phyloP scores from a whole-genome alignment of 352 stramenopile species.

The Phytophthora boehmeriae region DNA sequence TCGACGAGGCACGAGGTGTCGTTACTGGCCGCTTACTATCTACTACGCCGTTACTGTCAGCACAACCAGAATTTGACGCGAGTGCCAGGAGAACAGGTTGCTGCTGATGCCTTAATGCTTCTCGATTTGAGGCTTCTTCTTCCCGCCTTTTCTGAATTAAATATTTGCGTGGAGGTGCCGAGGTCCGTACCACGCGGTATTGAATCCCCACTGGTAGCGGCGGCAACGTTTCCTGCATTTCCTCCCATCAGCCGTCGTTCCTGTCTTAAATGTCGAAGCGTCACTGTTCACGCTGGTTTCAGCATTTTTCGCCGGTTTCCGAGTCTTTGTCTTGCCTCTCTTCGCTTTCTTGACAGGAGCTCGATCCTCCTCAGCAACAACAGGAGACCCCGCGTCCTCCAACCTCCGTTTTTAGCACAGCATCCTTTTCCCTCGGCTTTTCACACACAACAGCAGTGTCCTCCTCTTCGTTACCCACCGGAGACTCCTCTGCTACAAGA shows the following conservation, averaged over 20 bases:
- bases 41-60: constrained; percentile 15
- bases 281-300: background rate
- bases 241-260: background rate
- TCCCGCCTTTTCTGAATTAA: constrained; percentile 45
- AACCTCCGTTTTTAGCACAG: constrained; percentile 33
- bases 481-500: constrained; percentile 3
- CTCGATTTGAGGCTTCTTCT: constrained; percentile 31
- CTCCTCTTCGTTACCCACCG: constrained; percentile 17
- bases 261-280: background rate
- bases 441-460: constrained; percentile 10
- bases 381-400: constrained; percentile 11
- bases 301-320: constrained; percentile 2
- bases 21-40: constrained; percentile 9
- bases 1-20: constrained; percentile 13
- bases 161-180: constrained; percentile 54
- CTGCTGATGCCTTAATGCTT: constrained; percentile 19
- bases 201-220: constrained; percentile 1
- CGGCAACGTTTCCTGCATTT: constrained; percentile 5
- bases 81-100: constrained; percentile 17
- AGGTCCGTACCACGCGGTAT: constrained; percentile 45
- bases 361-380: constrained; percentile 5
- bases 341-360: constrained; percentile 25
- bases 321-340: constrained; percentile 11
- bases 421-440: constrained; percentile 8
- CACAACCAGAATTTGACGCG: constrained; percentile 15